phyloP scores from a whole-genome alignment of 306 rosid species.

The Echinosophora koreensis region DNA sequence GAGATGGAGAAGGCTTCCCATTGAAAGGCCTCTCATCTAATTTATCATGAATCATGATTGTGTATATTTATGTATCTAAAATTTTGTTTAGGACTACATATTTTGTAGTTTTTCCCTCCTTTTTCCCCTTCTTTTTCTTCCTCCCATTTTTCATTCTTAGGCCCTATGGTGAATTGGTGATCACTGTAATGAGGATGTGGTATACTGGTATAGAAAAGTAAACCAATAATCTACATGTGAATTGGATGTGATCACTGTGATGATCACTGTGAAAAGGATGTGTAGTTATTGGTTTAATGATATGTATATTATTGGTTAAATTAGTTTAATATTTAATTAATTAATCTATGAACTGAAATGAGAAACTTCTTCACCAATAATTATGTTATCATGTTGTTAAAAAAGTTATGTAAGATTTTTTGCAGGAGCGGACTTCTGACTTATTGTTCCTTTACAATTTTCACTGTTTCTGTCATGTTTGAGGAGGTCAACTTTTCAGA shows the following conservation, averaged over 20 bases:
- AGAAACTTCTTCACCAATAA: no score
- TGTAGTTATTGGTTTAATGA: neutral
- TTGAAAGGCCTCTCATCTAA: constrained; percentile 54
- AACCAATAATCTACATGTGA: neutral
- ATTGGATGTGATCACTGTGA: constrained; percentile 33
- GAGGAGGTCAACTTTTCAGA: no score
- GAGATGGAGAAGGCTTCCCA: constrained; percentile 76
- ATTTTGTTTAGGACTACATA: constrained; percentile 44
- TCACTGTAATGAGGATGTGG: constrained; percentile 46
- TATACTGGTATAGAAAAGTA: constrained; percentile 42
- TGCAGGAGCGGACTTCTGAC: neutral
- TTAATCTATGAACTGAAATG: no score
- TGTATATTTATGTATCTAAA: constrained; percentile 47
- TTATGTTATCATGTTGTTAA: no score
- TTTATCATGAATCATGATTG: constrained; percentile 29
- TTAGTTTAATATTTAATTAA: no score
- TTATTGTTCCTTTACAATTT: no score
- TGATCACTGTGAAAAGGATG: constrained; percentile 23
- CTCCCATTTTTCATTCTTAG: neutral
- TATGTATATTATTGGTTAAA: no score
- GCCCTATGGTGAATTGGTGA: constrained; percentile 1
- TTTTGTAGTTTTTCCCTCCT: neutral
- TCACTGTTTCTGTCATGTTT: no score
- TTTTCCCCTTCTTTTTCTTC: neutral
- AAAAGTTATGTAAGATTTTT: no score